Evolutionary conservation across 352 stramenopile species (phyloP).

Genomic region (Pythium scleroteichum): DNA sequence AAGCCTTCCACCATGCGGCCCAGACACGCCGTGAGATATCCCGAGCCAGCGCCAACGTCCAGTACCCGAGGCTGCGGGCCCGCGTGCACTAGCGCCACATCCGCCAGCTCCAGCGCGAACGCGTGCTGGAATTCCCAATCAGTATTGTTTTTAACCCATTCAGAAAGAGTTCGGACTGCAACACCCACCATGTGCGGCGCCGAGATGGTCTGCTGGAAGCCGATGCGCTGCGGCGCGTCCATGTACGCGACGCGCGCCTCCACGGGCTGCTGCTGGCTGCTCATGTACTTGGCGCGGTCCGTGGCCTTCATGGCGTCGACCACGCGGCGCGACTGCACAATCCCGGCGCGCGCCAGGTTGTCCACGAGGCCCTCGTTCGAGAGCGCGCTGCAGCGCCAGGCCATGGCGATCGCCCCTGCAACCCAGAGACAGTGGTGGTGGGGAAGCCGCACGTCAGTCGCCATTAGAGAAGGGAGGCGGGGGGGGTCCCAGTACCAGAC

Average conservation of each 20-base stretch:
- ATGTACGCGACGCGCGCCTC: slow-evolving; percentile 62
- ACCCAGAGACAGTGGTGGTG: not conserved
- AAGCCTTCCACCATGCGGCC: slow-evolving; percentile 61
- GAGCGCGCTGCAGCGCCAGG: slow-evolving; percentile 71
- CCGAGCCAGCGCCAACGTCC: slow-evolving; percentile 94
- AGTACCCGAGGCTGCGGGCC: slow-evolving; percentile 68
- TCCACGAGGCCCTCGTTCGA: slow-evolving; percentile 70
- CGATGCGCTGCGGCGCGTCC: slow-evolving; percentile 82
- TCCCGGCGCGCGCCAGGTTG: slow-evolving; percentile 62
- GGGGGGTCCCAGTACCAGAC: not conserved
- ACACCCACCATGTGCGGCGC: slow-evolving; percentile 83
- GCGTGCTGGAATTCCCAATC: slow-evolving; percentile 51
- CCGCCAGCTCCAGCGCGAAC: slow-evolving; percentile 73
- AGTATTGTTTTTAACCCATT: too few species aligned
- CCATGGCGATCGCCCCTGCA: slow-evolving; percentile 33
- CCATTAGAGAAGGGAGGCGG: not conserved
- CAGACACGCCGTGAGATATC: slow-evolving; percentile 95
- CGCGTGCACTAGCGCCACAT: slow-evolving; percentile 46
- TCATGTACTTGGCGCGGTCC: slow-evolving; percentile 71
- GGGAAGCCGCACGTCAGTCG: not conserved
- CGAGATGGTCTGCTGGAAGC: slow-evolving; percentile 87
- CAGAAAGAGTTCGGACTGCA: too few species aligned
- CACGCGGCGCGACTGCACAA: slow-evolving; percentile 67
- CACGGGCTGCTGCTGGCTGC: slow-evolving; percentile 8
- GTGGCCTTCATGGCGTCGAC: slow-evolving; percentile 74